Conservation (phyloP, 768 basidiomycete genomes). For the Ephemerocybe angulata region DNA sequence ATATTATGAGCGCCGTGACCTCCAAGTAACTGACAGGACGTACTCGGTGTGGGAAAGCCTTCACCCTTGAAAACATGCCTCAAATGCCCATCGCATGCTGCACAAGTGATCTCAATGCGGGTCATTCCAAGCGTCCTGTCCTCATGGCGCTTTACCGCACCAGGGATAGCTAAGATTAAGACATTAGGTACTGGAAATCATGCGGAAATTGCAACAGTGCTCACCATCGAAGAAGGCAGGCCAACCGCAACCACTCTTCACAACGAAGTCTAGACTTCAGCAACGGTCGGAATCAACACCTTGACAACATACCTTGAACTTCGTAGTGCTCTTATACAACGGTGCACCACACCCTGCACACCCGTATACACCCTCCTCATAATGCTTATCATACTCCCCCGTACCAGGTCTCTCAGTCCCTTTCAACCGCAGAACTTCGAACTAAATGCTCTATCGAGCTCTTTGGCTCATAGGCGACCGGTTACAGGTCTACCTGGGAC, state of each 20-base stretch:
- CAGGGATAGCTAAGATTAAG: conserved; percentile 71
- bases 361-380: conserved; percentile 62
- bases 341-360: conserved; percentile 82
- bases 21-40: conserved; percentile 20
- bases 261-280: background rate
- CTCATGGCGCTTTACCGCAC: conserved; percentile 77
- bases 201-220: conserved; percentile 12
- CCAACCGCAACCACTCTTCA: conserved; percentile 87
- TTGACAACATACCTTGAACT: conserved; percentile 73
- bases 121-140: conserved; percentile 64
- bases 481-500: too few relatives aligned
- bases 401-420: conserved; percentile 80
- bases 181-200: background rate
- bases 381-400: conserved; percentile 75
- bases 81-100: conserved; percentile 89
- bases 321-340: conserved; percentile 84
- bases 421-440: conserved; percentile 80
- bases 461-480: too few relatives aligned
- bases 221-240: conserved; percentile 94
- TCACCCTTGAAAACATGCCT: conserved; percentile 97
- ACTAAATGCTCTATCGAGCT: too few relatives aligned
- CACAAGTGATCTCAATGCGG: conserved; percentile 84
- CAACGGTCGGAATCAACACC: too few relatives aligned
- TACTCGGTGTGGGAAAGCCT: conserved; percentile 75
- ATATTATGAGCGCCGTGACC: background rate